Conservation (phyloP, 1,284 basidiomycete species). For the Ceratorhiza oryzae-sativae region DNA sequence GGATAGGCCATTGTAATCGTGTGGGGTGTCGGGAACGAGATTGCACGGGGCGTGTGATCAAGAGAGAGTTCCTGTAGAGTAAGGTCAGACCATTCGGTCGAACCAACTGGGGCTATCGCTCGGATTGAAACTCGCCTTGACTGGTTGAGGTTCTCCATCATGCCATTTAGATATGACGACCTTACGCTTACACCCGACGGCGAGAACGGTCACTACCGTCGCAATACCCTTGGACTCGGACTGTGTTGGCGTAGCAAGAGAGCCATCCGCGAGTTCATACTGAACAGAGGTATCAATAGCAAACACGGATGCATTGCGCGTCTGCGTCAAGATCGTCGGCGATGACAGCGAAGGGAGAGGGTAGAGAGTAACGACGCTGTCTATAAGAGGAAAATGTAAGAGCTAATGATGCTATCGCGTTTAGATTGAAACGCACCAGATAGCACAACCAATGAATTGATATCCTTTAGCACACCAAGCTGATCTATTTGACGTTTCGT, state of each 20-base stretch:
- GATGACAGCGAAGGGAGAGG: conserved; percentile 71
- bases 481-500: conserved; percentile 81
- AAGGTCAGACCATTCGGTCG: not conserved
- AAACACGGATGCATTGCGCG: conserved; percentile 83
- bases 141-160: conserved; percentile 80
- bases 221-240: conserved; percentile 57
- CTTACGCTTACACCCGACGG: conserved; percentile 86
- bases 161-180: conserved; percentile 88
- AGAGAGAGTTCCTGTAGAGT: conserved; percentile 71
- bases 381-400: conserved; percentile 52
- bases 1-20: conserved; percentile 78
- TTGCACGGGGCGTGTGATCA: conserved; percentile 83
- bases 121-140: conserved; percentile 60
- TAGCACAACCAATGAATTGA: conserved; percentile 80
- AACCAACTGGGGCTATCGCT: conserved; percentile 39
- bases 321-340: conserved; percentile 72
- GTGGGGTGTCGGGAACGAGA: conserved; percentile 70
- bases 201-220: conserved; percentile 73
- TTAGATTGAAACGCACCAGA: conserved; percentile 65
- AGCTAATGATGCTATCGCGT: too few species aligned
- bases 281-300: conserved; percentile 71
- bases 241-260: conserved; percentile 28
- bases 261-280: conserved; percentile 47
- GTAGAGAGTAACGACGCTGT: conserved; percentile 66
- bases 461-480: conserved; percentile 81